These are phyloP conservation scores for Hansenula sp. DNA, from an alignment of 1,139 yeast genomes.

Conservation along the genomic window DNA sequence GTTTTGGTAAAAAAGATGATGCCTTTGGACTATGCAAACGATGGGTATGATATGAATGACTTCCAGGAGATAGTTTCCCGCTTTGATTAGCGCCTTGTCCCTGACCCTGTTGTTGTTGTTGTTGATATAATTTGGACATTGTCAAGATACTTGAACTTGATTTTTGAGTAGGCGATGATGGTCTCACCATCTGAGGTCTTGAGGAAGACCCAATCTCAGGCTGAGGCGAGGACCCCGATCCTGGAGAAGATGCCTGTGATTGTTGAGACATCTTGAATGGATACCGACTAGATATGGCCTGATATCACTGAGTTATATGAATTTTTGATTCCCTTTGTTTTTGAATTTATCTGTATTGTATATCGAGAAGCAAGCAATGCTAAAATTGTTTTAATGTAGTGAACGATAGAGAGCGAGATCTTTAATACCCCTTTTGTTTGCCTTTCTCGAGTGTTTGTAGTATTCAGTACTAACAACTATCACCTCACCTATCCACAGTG, in stretches of 20 bases:
- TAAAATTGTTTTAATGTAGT: no score
- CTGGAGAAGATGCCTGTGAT: not conserved
- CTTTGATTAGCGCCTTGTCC: constrained; percentile 3
- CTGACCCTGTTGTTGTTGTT: constrained; percentile 10
- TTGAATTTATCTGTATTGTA: not conserved
- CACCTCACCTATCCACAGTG: no score
- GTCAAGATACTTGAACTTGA: constrained; percentile 21
- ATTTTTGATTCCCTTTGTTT: not conserved
- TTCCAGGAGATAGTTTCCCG: not conserved
- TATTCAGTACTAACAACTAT: no score
- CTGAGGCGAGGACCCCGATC: not conserved
- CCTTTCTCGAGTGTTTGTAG: no score
- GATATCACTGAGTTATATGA: no score
- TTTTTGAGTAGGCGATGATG: constrained; percentile 5
- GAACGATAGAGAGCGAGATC: no score
- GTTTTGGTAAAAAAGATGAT: constrained; percentile 1
- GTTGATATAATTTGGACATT: constrained; percentile 17
- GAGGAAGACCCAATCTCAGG: not conserved
- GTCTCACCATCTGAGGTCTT: constrained; percentile 4
- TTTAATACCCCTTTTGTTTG: no score
- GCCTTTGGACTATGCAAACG: constrained; percentile 2
- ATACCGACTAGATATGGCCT: no score
- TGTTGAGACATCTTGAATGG: not conserved
- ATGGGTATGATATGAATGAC: constrained; percentile 2
- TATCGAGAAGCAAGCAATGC: no score